These are phyloP conservation scores for Phytophthora boehmeriae DNA, from an alignment of 352 stramenopile species.

Conservation along the genomic window DNA sequence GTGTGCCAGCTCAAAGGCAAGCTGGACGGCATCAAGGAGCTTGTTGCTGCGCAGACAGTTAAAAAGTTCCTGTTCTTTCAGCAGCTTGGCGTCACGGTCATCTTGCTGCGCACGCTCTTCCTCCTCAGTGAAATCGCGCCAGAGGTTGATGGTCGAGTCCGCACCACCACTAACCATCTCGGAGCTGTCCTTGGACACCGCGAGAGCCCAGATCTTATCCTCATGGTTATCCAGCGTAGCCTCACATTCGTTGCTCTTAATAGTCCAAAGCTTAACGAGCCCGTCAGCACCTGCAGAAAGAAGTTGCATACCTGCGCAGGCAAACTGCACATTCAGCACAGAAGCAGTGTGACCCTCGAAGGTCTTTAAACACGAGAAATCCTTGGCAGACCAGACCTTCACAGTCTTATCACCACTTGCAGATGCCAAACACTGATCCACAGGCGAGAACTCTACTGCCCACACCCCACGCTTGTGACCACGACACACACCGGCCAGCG, in stretches of 20 bases:
- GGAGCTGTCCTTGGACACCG: slow-evolving; percentile 85
- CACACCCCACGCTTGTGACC: slow-evolving; percentile 98
- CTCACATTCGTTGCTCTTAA: slow-evolving; percentile 98
- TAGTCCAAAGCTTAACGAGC: slow-evolving; percentile 98
- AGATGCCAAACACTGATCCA: slow-evolving; percentile 96
- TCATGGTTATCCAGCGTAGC: slow-evolving; percentile 96
- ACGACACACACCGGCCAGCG: slow-evolving; percentile 91
- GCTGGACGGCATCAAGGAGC: slow-evolving; percentile 79
- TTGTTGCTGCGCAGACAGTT: slow-evolving; percentile 95
- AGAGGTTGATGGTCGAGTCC: slow-evolving; percentile 95
- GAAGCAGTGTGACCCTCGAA: slow-evolving; percentile 95
- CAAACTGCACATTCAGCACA: slow-evolving; percentile 90
- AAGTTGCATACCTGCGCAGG: slow-evolving; percentile 93
- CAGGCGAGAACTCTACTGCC: slow-evolving; percentile 96
- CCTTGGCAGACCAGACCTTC: slow-evolving; percentile 96
- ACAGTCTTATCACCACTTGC: slow-evolving; percentile 96
- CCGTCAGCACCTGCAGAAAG: slow-evolving; percentile 96
- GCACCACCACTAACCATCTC: slow-evolving; percentile 94
- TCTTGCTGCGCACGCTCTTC: slow-evolving; percentile 85
- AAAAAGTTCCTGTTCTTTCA: slow-evolving; percentile 95
- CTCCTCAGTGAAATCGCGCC: slow-evolving; percentile 94
- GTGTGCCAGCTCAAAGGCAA: slow-evolving; percentile 94
- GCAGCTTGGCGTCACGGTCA: slow-evolving; percentile 89
- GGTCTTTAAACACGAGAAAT: slow-evolving; percentile 96
- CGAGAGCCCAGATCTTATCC: slow-evolving; percentile 98